A percentile compares a stretch with the other conserved stretches of the same genome.
These are phyloP conservation scores for Sistotremastrum suecicum DNA, from an alignment of 768 basidiomycete genomes.

Conservation along the genomic window DNA sequence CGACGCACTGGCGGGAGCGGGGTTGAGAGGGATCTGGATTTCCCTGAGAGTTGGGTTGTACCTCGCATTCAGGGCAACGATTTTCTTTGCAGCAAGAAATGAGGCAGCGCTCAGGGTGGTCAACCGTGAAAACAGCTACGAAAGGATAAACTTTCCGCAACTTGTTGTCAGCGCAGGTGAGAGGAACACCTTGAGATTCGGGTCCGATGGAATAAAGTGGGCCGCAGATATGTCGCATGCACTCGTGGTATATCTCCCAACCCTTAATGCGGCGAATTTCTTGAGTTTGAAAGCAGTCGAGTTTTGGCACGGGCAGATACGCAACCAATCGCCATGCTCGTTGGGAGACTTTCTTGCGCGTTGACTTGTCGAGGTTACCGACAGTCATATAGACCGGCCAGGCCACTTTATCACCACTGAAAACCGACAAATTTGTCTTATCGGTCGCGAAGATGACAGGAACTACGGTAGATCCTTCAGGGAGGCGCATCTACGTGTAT, in stretches of 20 bases:
- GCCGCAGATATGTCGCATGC: slow-evolving; percentile 19
- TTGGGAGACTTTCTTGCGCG: slow-evolving; percentile 20
- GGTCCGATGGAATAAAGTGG: slow-evolving; percentile 18
- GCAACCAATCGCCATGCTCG: slow-evolving; percentile 23
- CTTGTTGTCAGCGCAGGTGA: slow-evolving; percentile 23
- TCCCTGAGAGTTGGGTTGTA: slow-evolving; percentile 13
- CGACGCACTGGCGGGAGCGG: no score
- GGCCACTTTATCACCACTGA: slow-evolving; percentile 22
- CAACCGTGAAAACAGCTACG: slow-evolving; percentile 23
- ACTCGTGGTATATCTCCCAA: slow-evolving; percentile 23
- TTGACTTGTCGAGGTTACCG: slow-evolving; percentile 27
- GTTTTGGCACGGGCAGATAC: slow-evolving; percentile 23
- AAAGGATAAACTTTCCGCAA: slow-evolving; percentile 21
- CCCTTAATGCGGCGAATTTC: slow-evolving; percentile 7
- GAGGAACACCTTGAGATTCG: slow-evolving; percentile 19
- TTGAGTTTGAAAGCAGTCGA: slow-evolving; percentile 16
- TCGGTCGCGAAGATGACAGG: slow-evolving; percentile 33
- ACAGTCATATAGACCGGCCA: slow-evolving; percentile 33
- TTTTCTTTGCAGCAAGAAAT: no score
- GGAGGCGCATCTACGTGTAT: slow-evolving; percentile 2
- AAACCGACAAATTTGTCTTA: slow-evolving; percentile 24
- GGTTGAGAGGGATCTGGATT: no score
- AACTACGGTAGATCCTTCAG: slow-evolving; percentile 17
- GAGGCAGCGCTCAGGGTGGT: slow-evolving; percentile 35
- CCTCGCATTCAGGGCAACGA: slow-evolving; percentile 16